These are phyloP conservation scores for Saccharum spontaneum DNA, from an alignment of 176 grass and related monocot species.

Conservation along the genomic window DNA sequence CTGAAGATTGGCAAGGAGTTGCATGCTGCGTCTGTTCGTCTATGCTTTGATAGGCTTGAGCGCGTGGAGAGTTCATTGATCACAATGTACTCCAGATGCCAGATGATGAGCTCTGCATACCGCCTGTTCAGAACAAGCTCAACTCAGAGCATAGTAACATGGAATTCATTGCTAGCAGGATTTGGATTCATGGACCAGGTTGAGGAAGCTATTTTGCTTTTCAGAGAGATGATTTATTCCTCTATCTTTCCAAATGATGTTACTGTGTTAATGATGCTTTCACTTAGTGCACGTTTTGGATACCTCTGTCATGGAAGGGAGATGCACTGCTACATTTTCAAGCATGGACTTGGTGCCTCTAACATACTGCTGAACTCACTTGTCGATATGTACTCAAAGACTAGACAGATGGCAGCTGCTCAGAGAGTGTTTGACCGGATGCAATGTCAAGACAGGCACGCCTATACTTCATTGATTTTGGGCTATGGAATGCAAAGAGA, in stretches of 20 bases:
- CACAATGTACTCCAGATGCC: conserved; percentile 46
- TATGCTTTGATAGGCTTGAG: conserved; percentile 35
- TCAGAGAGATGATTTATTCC: conserved; percentile 46
- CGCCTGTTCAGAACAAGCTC: conserved; percentile 40
- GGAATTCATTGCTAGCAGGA: conserved; percentile 70
- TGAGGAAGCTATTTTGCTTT: conserved; percentile 49
- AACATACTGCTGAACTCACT: conserved; percentile 59
- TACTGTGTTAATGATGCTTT: conserved; percentile 54
- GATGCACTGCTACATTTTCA: conserved; percentile 65
- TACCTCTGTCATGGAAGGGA: conserved; percentile 56
- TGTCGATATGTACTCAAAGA: conserved; percentile 65
- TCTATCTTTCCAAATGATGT: conserved; percentile 52
- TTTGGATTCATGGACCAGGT: conserved; percentile 46
- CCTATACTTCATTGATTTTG: conserved; percentile 64
- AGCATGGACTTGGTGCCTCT: conserved; percentile 34
- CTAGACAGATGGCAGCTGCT: conserved; percentile 35
- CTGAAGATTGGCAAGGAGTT: conserved; percentile 56
- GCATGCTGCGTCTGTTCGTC: conserved; percentile 47
- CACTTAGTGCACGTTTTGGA: conserved; percentile 46
- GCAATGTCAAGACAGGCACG: conserved; percentile 39
- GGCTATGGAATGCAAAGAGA: conserved; percentile 67
- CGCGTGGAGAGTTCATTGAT: conserved; percentile 51
- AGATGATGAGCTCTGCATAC: conserved; percentile 28
- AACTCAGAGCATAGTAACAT: conserved; percentile 36
- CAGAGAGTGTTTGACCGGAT: conserved; percentile 52